phyloP scores from a whole-genome alignment of 805 yeast genomes.

The Allodekkera sacchari region DNA sequence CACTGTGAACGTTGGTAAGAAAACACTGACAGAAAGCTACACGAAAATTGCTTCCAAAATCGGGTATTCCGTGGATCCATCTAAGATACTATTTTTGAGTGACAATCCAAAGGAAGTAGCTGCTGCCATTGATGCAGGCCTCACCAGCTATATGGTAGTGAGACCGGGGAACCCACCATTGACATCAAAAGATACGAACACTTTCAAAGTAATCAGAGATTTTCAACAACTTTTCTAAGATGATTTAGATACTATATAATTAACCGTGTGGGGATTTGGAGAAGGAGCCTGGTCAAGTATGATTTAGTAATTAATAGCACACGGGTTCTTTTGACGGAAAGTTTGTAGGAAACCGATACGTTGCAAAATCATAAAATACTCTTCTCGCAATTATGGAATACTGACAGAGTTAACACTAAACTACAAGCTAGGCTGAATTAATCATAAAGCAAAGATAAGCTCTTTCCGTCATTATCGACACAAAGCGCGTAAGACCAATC shows the following conservation, averaged over 20 bases:
- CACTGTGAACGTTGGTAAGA: conserved; percentile 75
- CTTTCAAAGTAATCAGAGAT: conserved; percentile 18
- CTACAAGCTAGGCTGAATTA: conserved; percentile 1
- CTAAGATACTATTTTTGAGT: conserved; percentile 55
- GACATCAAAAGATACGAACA: conserved; percentile 24
- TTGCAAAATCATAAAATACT: too few relatives aligned
- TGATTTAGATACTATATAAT: too few relatives aligned
- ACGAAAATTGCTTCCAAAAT: conserved; percentile 35
- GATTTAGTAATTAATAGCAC: too few relatives aligned
- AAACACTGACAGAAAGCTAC: conserved; percentile 52
- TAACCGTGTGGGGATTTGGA: too few relatives aligned
- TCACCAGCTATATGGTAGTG: conserved; percentile 48
- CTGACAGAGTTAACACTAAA: background rate
- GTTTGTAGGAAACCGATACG: too few relatives aligned
- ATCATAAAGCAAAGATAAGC: too few relatives aligned
- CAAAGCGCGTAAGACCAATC: too few relatives aligned
- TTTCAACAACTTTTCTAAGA: conserved; percentile 21
- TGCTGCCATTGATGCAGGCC: conserved; percentile 65
- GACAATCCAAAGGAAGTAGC: conserved; percentile 72
- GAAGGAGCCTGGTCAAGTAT: too few relatives aligned
- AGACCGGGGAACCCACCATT: conserved; percentile 70
- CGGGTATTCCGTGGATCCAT: conserved; percentile 14
- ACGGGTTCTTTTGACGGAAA: too few relatives aligned
- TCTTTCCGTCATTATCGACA: too few relatives aligned
- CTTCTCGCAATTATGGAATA: background rate